These are phyloP conservation scores for Podospora pseudocomata DNA, from an alignment of 495 filamentous ascomycete genomes.

Conservation along the genomic window DNA sequence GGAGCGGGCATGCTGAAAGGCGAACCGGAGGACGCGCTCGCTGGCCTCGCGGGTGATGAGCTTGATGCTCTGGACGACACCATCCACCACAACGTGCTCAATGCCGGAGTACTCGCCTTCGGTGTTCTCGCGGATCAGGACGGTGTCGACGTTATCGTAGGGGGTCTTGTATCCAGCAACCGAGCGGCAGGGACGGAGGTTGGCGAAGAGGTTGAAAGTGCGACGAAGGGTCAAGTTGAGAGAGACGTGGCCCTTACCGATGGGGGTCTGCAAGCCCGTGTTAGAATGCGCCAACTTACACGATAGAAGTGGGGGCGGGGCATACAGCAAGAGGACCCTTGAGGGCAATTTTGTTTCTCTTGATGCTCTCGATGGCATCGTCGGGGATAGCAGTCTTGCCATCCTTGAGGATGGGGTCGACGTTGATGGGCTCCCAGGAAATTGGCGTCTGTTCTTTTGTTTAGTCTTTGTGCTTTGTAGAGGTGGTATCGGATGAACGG, in stretches of 20 bases:
- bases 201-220: slow-evolving; percentile 99
- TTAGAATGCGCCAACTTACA: slow-evolving; percentile 12
- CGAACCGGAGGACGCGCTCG: slow-evolving; percentile 91
- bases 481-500: slow-evolving; percentile 24
- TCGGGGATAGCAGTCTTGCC: slow-evolving; percentile 87
- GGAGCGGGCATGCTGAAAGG: slow-evolving; percentile 93
- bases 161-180: slow-evolving; percentile 97
- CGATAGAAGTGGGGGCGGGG: slow-evolving; percentile 13
- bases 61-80: slow-evolving; percentile 98
- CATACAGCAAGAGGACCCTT: slow-evolving; percentile 95
- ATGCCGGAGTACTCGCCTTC: slow-evolving; percentile 99
- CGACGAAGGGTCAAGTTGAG: slow-evolving; percentile 97
- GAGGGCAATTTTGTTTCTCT: slow-evolving; percentile 88
- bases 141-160: slow-evolving; percentile 96
- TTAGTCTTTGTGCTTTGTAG: slow-evolving; percentile 2
- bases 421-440: slow-evolving; percentile 95
- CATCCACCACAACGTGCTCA: slow-evolving; percentile 96
- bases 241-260: slow-evolving; percentile 98
- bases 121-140: slow-evolving; percentile 98
- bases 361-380: slow-evolving; percentile 84
- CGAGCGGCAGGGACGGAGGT: slow-evolving; percentile 94
- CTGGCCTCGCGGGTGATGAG: slow-evolving; percentile 91
- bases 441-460: slow-evolving; percentile 65
- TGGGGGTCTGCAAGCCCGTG: slow-evolving; percentile 66
- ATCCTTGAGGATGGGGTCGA: slow-evolving; percentile 86